Conservation (phyloP, 495 filamentous ascomycete genomes). For the Pseudotulostoma volvatum region DNA sequence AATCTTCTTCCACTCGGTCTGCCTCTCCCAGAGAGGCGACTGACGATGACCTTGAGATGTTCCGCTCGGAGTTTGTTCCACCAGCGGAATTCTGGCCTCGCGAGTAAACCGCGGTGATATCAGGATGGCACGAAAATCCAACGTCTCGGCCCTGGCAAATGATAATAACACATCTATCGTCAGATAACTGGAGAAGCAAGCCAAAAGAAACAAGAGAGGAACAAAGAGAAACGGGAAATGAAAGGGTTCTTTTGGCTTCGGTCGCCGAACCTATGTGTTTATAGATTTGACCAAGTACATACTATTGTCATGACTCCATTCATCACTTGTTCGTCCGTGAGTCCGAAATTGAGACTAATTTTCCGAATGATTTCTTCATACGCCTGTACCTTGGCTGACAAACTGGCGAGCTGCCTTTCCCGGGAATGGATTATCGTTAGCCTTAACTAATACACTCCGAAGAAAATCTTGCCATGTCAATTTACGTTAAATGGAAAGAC, state of each 20-base stretch:
- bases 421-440: too few relatives aligned
- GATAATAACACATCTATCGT: too few relatives aligned
- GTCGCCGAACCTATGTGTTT: too few relatives aligned
- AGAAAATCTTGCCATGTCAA: too few relatives aligned
- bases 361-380: conserved; percentile 31
- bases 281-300: too few relatives aligned
- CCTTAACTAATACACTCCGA: too few relatives aligned
- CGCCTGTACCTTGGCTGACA: conserved; percentile 31
- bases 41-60: conserved; percentile 12
- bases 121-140: conserved; percentile 10
- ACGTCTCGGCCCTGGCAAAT: conserved; percentile 16
- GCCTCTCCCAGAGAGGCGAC: conserved; percentile 33
- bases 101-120: conserved; percentile 2
- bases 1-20: conserved; percentile 43
- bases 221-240: too few relatives aligned
- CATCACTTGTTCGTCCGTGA: conserved; percentile 26
- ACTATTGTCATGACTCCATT: conserved; percentile 20
- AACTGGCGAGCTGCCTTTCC: conserved; percentile 32
- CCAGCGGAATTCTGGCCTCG: conserved; percentile 7
- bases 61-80: conserved; percentile 10
- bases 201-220: not conserved
- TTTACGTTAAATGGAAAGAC: too few relatives aligned
- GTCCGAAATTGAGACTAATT: conserved; percentile 20
- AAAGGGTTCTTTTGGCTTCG: too few relatives aligned
- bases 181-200: not conserved